These are phyloP conservation scores for Strobilomyces dryophilus DNA, from an alignment of 768 basidiomycete genomes.

Conservation along the genomic window DNA sequence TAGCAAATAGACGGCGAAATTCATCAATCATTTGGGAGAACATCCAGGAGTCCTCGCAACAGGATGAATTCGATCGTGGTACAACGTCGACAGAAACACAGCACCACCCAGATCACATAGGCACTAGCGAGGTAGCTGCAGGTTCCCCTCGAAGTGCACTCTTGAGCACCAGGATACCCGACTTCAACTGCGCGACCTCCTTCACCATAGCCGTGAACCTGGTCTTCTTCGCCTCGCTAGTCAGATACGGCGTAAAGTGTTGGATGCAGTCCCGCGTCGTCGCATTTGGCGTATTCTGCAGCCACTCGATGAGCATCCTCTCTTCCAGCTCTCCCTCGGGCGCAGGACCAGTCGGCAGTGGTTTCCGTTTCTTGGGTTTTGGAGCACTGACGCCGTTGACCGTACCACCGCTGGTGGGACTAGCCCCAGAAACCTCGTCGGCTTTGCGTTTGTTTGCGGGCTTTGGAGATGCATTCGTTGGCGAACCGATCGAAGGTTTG, in stretches of 20 bases:
- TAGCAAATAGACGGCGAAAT: background rate
- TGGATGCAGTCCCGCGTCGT: constrained; percentile 78
- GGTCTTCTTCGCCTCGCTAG: constrained; percentile 62
- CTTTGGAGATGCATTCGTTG: constrained; percentile 34
- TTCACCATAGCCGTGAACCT: constrained; percentile 78
- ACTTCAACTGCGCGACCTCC: constrained; percentile 71
- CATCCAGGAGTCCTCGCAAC: background rate
- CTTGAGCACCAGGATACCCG: constrained; percentile 57
- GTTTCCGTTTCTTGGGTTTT: constrained; percentile 56
- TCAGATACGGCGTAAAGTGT: constrained; percentile 73
- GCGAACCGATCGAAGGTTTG: constrained; percentile 22
- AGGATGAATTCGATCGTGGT: constrained; percentile 15
- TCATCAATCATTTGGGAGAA: background rate
- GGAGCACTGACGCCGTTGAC: constrained; percentile 27
- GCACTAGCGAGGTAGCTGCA: constrained; percentile 19
- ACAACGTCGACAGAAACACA: constrained; percentile 16
- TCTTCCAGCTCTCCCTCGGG: constrained; percentile 59
- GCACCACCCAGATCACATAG: constrained; percentile 14
- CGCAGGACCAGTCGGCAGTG: constrained; percentile 33
- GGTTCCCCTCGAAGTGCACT: constrained; percentile 35
- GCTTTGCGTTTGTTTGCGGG: constrained; percentile 60
- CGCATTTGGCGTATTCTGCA: constrained; percentile 62
- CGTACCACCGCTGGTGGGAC: constrained; percentile 2
- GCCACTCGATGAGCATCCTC: constrained; percentile 69
- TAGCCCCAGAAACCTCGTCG: constrained; percentile 33